Base-by-base conservation (phyloP, 73 alveolate genomes). In the Vitrella brassicaformis region DNA sequence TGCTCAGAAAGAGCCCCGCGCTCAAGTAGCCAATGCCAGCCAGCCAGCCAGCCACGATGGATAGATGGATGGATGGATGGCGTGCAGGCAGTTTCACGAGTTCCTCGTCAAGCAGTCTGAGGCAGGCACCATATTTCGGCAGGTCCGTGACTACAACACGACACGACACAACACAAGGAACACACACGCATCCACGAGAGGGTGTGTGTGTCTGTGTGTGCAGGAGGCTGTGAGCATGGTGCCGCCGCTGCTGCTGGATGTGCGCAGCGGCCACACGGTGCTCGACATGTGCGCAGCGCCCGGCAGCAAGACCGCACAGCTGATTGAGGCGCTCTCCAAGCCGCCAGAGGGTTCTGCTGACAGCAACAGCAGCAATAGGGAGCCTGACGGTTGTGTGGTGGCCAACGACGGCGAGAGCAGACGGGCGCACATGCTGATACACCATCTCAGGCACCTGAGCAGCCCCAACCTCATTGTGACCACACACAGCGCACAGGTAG, bases 281-380 rank as follows among this genome's bases (percentile, higher is more conserved):
- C 87, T 92, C 47, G 99, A 96, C 81, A 90, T 95, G 93, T 96
- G 99, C 79, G 99, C 99, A 1, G 99, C 99, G 9, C 99, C 99
- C 45, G 99, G 99, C 66, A 74, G 97, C 79, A 96, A 96, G 85
- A 96, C 99, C 29, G 90, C 97, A 64, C 92, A 96, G 84, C 74
- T 90, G 47, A 83, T 96, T 67, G 99, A 96, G 83, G 64, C 91
- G 46, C 72, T 94, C 72, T 65, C 72, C 66, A 74, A 85, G 79
- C 79, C 80, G 84, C n/a, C n/a, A n/a, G n/a, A n/a, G n/a, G n/a
- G n/a, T n/a, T n/a, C n/a, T n/a, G n/a, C n/a, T n/a, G n/a, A n/a
- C n/a, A n/a, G n/a, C n/a, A n/a, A n/a, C n/a, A n/a, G n/a, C n/a
- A n/a, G n/a, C n/a, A n/a, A n/a, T n/a, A n/a, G 14, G 14, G 22